A percentile compares a stretch with the other conserved stretches of the same genome.
These are phyloP conservation scores for Aegilops speltoides DNA, from an alignment of 176 grass and related monocot genomes.

Conservation along the genomic window DNA sequence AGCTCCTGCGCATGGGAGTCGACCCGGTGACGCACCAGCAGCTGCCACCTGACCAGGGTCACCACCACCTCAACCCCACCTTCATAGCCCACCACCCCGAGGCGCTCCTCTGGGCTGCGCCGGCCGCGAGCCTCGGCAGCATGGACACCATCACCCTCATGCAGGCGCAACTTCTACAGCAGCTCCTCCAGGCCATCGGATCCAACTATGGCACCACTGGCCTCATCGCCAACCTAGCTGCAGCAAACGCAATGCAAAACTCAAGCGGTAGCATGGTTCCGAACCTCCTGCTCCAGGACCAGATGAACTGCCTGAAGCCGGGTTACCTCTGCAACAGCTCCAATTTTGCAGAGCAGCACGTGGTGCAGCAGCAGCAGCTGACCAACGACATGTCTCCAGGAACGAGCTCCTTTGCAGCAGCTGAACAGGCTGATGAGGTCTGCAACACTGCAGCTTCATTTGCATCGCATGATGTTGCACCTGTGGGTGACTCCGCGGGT, in stretches of 20 bases:
- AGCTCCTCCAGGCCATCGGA: slow-evolving; percentile 21
- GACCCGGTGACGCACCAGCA: slow-evolving; percentile 68
- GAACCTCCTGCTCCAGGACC: not conserved
- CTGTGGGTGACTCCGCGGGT: not conserved
- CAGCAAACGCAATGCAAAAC: slow-evolving; percentile 10
- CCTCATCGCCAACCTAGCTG: not conserved
- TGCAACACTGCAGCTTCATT: not conserved
- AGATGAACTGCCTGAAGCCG: slow-evolving; percentile 16
- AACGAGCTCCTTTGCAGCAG: not conserved
- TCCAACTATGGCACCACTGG: not conserved
- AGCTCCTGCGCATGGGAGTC: slow-evolving; percentile 56
- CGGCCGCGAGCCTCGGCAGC: slow-evolving; percentile 17
- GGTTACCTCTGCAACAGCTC: not conserved
- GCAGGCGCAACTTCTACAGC: slow-evolving; percentile 40
- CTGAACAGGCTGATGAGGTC: not conserved
- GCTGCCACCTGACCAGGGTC: not conserved
- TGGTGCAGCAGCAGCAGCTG: not conserved
- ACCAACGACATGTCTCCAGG: not conserved
- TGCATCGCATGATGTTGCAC: not conserved
- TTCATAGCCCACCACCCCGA: not conserved
- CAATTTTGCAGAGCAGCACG: slow-evolving; percentile 1
- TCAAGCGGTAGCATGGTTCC: not conserved
- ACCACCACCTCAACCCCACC: not conserved
- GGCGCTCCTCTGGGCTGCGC: slow-evolving; percentile 7
- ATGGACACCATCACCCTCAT: not conserved